Percentiles rank a stretch among this genome's conserved stretches.
Conservation (phyloP, 169 alveolate species). For the Plasmodium sp. region DNA sequence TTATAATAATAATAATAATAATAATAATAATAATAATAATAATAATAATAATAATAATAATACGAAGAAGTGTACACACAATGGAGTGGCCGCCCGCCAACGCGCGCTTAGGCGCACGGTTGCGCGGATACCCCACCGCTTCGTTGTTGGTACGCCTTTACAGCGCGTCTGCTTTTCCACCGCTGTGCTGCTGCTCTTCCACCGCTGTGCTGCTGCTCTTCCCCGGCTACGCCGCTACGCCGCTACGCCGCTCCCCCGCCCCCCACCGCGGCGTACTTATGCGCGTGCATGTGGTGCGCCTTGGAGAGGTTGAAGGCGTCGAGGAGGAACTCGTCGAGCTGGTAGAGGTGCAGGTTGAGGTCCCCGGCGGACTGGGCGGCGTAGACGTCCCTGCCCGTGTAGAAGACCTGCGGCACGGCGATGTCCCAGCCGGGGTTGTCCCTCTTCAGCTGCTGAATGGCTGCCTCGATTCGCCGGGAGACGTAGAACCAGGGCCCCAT, state of each 20-base stretch:
- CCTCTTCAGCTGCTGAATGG: slow-evolving; percentile 73
- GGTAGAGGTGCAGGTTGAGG: slow-evolving; percentile 35
- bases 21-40: no score
- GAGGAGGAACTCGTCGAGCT: slow-evolving; percentile 75
- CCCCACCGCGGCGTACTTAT: slow-evolving; percentile 33
- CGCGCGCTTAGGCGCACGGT: not conserved
- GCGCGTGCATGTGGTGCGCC: slow-evolving; percentile 73
- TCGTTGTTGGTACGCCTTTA: no score
- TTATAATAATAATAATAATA: no score
- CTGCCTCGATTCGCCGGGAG: slow-evolving; percentile 78
- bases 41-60: no score
- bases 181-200: not conserved
- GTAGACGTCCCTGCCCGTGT: slow-evolving; percentile 79
- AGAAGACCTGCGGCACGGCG: slow-evolving; percentile 49
- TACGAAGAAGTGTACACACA: not conserved
- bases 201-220: not conserved
- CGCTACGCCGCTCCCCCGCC: not conserved
- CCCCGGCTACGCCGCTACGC: not conserved
- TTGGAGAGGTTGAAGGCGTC: slow-evolving; percentile 77
- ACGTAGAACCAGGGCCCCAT: slow-evolving; percentile 91
- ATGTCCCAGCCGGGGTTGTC: slow-evolving; percentile 56
- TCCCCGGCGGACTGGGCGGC: slow-evolving; percentile 82
- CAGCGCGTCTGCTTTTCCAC: no score
- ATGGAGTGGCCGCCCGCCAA: not conserved
- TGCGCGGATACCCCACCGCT: not conserved